Base-by-base conservation (phyloP, 2,329 filamentous ascomycete genomes). In the Podosphaera leucotricha region DNA sequence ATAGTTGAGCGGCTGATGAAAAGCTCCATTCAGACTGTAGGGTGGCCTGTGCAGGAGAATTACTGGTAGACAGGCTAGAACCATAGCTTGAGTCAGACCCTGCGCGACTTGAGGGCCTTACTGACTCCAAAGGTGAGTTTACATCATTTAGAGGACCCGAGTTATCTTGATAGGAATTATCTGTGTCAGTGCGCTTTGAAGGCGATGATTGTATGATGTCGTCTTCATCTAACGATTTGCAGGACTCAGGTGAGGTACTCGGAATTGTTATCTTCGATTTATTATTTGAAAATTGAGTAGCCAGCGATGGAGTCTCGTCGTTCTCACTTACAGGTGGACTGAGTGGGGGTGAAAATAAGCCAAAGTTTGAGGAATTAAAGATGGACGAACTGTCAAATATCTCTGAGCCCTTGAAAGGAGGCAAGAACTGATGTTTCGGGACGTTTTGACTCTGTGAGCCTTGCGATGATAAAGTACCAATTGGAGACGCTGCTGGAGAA, bases 221-320 rank as follows among this genome's bases (percentile, higher is more conserved):
- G n/a, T 43, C 57, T 46, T 94, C 86, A 54, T 92, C 83, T 52
- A 90, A 93, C 6, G 75, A 71, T 43, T 78, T 72, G 1, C 65
- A 62, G 1, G 85, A 81, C 55, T 84, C 84, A 50, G 79, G 79
- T 59, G 79, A 79, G 0, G 74, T 64, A 24, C 75, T 74, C 60
- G 76, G 65, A 0, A 82, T 80, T 0, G 83, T 92, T 4, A 82
- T 80, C 57, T 90, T 92, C 43, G 80, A 83, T 40, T 73, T 66
- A 52, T 93, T 86, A 49, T 76, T 75, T 0, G 80, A 77, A 28
- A 11, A 69, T 7, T 77, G 61, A 13, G 90, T 65, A 0, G 70
- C 59, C 1, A 92, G 66, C 1, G 70, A 59, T 1, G 69, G 62
- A 15, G 67, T 63, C n/a, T 87, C 80, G 22, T 78, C 79, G 1